phyloP scores from a whole-genome alignment of 2,329 filamentous ascomycete genomes.

The Myrmaecium sp. region DNA sequence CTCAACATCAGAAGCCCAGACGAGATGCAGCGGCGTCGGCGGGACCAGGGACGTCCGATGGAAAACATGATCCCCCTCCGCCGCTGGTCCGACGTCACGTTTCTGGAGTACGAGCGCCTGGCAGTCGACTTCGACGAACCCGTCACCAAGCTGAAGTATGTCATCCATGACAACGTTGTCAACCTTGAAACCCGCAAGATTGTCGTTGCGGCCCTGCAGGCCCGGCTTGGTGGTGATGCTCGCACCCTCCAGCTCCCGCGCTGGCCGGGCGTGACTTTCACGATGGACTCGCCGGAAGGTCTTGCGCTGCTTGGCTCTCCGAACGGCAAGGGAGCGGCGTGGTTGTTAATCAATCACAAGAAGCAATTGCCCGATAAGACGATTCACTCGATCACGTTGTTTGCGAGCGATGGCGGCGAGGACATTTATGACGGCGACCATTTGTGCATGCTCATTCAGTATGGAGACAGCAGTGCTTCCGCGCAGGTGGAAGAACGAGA shows the following conservation, averaged over 20 bases:
- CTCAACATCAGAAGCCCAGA: no score
- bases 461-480: no score
- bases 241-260: not conserved
- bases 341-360: constrained; percentile 2
- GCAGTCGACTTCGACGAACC: not conserved
- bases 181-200: constrained; percentile 1
- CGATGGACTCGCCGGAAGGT: not conserved
- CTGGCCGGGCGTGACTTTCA: constrained; percentile 1
- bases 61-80: no score
- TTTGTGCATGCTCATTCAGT: no score
- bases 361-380: constrained; percentile 4
- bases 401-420: constrained; percentile 3
- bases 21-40: no score
- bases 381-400: constrained; percentile 4
- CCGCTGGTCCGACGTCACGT: constrained; percentile 1
- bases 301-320: not conserved
- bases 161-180: constrained; percentile 1
- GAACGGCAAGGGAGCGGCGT: constrained; percentile 1
- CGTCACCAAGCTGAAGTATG: constrained; percentile 1
- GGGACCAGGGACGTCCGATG: no score
- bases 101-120: not conserved
- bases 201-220: not conserved
- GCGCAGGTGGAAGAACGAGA: no score
- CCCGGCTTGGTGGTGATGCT: no score
- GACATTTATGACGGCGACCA: no score